These are phyloP conservation scores for Spathaspora jeffriesii DNA, from an alignment of 1,139 yeast genomes.

Conservation along the genomic window DNA sequence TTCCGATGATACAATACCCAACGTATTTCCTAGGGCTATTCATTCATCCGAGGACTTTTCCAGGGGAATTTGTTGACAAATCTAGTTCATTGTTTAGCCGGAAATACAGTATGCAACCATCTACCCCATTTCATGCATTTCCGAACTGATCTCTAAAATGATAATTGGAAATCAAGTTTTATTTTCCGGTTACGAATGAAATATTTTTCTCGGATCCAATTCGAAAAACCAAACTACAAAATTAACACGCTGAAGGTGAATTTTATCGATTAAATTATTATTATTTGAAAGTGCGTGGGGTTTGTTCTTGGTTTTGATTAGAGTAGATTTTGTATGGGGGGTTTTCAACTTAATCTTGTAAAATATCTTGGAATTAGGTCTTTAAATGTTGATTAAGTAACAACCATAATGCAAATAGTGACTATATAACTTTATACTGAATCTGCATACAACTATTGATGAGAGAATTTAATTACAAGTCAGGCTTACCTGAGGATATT, in stretches of 20 bases:
- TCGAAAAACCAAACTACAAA: conserved; percentile 1
- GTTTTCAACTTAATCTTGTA: neutral
- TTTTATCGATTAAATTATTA: neutral
- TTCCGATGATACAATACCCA: neutral
- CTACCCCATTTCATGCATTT: neutral
- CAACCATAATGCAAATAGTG: too few species aligned
- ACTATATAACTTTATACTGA: too few species aligned
- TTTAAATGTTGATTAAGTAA: too few species aligned
- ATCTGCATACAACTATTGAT: too few species aligned
- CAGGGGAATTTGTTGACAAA: too few species aligned
- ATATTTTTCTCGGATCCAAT: neutral
- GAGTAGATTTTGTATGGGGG: neutral
- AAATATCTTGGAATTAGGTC: neutral
- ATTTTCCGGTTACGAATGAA: neutral
- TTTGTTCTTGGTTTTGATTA: neutral
- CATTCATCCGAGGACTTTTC: neutral
- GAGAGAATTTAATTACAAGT: too few species aligned
- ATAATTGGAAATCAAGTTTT: neutral
- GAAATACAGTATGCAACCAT: neutral
- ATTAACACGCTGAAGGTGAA: neutral
- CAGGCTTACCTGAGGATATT: too few species aligned
- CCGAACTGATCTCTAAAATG: neutral
- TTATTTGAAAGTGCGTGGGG: neutral
- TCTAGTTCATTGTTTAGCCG: too few species aligned
- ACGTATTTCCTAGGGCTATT: neutral